Evolutionary conservation across 1,284 basidiomycete species (phyloP), one percentile per base, ranked within the genome.

Genomic region (Bjerkandera adusta): DNA sequence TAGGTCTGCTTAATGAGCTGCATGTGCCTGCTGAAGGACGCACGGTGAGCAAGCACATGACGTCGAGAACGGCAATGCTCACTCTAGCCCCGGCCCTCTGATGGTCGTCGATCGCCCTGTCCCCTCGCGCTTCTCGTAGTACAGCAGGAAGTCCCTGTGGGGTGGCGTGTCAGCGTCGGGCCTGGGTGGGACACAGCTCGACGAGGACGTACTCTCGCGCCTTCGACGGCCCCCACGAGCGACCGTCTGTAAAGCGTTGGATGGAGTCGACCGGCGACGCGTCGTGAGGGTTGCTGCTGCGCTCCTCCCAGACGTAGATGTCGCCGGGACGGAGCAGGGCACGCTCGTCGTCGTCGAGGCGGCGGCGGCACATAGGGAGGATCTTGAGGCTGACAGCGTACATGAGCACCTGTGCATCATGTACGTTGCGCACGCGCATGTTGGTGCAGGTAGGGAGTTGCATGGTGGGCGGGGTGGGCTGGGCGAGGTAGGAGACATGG

Each of bases 301-400:
- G 68, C 47, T 72, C 70, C 52, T 73, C 71, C 72, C 72, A 75
- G 41, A 75, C 70, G 54, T 72, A 75, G 48, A 73, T 67, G 52
- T 66, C 67, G 38, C 72, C 72, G 7, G 71, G 58, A 15, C 59
- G 57, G 35, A 75, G 61, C 3, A 63, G 62, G 37, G 67, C 62
- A 5, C 72, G 63, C 49, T 75, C 72, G 33, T 71, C 71, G 49
- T 69, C 69, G 50, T 71, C 70, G 43, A 74, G 67, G 11, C 72
- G 69, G 34, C 71, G 68, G 26, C 51, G 50, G 48, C 72, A 65
- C 63, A 72, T 69, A 35, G 66, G 64, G 25, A 66, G 57, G 10
- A 60, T 54, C 15, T 56, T 54, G 22, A 61, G 54, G 25, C 50
- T 46, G 22, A 67, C 68, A 35, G 68, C 69, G 46, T 68, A 62